Evolutionary conservation across 2,329 filamentous ascomycete genomes (phyloP).

Genomic region (Cytospora chrysosperma): DNA sequence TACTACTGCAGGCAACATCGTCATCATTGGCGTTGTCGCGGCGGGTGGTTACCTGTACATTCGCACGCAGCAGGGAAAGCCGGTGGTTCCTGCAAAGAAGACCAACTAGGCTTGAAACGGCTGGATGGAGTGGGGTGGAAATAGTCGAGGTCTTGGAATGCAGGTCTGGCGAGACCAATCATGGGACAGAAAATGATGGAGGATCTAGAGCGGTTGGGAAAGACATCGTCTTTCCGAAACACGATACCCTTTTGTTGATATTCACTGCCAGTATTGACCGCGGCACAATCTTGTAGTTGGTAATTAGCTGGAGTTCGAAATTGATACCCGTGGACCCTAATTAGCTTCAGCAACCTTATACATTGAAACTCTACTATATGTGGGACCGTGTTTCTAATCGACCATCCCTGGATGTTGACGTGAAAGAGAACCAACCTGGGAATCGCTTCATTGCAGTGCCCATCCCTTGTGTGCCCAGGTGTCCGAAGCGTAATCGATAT

Average conservation of each 20-base stretch:
- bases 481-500: too few species aligned
- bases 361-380: neutral
- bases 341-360: neutral
- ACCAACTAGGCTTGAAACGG: slow-evolving; percentile 9
- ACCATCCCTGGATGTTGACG: too few species aligned
- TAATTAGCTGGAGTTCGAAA: neutral
- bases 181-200: neutral
- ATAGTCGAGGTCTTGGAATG: neutral
- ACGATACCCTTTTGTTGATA: neutral
- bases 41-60: slow-evolving; percentile 35
- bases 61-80: slow-evolving; percentile 29
- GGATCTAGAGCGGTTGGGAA: neutral
- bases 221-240: neutral
- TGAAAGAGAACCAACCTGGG: too few species aligned
- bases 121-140: neutral
- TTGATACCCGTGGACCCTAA: neutral
- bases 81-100: slow-evolving; percentile 25
- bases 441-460: too few species aligned
- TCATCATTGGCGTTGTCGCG: slow-evolving; percentile 36
- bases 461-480: too few species aligned
- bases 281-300: neutral
- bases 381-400: too few species aligned
- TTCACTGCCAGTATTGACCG: neutral
- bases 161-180: neutral
- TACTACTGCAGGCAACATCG: slow-evolving; percentile 35